These are phyloP conservation scores for Aspergillus quadrilineatus DNA, from an alignment of 2,329 filamentous ascomycete species.

Conservation along the genomic window DNA sequence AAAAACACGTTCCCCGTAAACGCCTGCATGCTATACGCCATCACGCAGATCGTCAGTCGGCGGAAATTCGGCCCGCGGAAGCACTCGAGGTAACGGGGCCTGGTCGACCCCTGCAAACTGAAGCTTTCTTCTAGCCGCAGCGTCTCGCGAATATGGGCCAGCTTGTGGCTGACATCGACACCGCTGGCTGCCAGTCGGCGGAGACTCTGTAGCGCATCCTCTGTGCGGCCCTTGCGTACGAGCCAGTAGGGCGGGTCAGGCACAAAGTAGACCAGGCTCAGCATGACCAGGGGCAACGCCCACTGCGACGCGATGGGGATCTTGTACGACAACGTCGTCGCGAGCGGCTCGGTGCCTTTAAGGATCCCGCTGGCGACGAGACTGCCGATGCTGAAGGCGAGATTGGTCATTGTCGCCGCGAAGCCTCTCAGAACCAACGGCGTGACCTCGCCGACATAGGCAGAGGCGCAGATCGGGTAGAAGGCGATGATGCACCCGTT, in stretches of 20 bases:
- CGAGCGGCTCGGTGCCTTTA: conserved; percentile 40
- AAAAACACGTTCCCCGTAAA: conserved; percentile 30
- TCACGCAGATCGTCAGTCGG: conserved; percentile 27
- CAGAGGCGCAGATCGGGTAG: conserved; percentile 45
- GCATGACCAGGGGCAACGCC: conserved; percentile 51
- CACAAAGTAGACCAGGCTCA: conserved; percentile 43
- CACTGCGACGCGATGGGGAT: conserved; percentile 52
- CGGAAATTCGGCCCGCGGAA: conserved; percentile 22
- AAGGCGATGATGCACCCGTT: conserved; percentile 49
- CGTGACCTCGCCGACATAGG: conserved; percentile 44
- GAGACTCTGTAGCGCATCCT: conserved; percentile 37
- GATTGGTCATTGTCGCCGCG: conserved; percentile 42
- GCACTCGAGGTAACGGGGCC: conserved; percentile 26
- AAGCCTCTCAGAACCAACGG: conserved; percentile 39
- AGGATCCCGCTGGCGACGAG: conserved; percentile 49
- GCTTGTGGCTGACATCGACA: conserved; percentile 18
- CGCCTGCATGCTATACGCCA: conserved; percentile 33
- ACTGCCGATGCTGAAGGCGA: conserved; percentile 46
- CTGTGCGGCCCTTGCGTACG: conserved; percentile 34
- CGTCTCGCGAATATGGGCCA: conserved; percentile 43
- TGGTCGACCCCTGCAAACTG: conserved; percentile 8
- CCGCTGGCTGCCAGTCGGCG: conserved; percentile 30
- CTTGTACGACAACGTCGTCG: conserved; percentile 49
- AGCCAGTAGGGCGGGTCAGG: conserved; percentile 51
- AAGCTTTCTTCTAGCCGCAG: conserved; percentile 28